These are phyloP conservation scores for Cytospora mali DNA, from an alignment of 2,329 filamentous ascomycete species.

Conservation along the genomic window DNA sequence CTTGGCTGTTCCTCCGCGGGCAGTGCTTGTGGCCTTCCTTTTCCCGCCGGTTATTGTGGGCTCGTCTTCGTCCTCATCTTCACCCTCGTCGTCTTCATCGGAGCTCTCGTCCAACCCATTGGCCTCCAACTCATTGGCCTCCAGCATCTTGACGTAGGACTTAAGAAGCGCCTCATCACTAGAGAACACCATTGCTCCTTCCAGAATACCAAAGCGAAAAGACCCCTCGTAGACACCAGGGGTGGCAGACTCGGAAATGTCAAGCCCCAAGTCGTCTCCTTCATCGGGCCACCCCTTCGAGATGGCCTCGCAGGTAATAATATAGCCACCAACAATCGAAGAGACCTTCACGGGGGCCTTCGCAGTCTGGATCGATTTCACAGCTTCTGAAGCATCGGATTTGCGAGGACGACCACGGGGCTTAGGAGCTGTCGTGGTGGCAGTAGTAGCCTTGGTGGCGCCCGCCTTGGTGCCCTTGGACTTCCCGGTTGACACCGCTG, in stretches of 20 bases:
- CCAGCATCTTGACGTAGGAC: constrained; percentile 31
- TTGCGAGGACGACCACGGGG: constrained; percentile 2
- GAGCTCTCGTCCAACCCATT: constrained; percentile 16
- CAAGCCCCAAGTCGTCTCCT: constrained; percentile 33
- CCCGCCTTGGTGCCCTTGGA: not conserved
- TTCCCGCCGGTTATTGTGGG: constrained; percentile 26
- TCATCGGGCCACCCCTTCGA: constrained; percentile 33
- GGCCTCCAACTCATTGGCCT: constrained; percentile 21
- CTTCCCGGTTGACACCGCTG: not conserved
- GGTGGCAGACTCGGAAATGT: constrained; percentile 33
- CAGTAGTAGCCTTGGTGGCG: not conserved
- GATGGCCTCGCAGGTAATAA: constrained; percentile 34
- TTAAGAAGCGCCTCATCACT: constrained; percentile 33
- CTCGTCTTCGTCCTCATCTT: constrained; percentile 16
- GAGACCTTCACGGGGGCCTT: not conserved
- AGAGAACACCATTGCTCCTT: constrained; percentile 37
- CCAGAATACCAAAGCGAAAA: constrained; percentile 37
- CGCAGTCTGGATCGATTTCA: not conserved
- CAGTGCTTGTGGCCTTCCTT: constrained; percentile 27
- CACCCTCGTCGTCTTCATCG: constrained; percentile 11
- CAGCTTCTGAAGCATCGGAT: not conserved
- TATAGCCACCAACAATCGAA: constrained; percentile 33
- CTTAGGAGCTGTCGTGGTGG: not conserved
- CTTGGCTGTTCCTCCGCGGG: constrained; percentile 22
- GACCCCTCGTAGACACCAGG: constrained; percentile 35